A percentile compares a stretch with the other conserved stretches of the same genome.
phyloP scores from a whole-genome alignment of 2,329 filamentous ascomycete species.

The Didymella exigua region DNA sequence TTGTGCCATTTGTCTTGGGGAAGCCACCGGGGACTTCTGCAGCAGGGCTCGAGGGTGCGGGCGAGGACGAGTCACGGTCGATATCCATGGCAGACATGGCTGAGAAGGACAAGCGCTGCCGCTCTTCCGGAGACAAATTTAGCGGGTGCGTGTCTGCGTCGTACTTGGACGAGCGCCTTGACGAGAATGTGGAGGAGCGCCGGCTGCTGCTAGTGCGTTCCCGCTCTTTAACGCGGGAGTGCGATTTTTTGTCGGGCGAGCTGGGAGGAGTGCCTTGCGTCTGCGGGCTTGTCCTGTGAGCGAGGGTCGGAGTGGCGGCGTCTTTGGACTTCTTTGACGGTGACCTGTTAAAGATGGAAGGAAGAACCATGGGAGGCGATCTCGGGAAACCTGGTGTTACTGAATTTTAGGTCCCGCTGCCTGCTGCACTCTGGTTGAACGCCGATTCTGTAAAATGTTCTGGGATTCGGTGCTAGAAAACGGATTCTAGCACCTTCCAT shows the following conservation, averaged over 20 bases:
- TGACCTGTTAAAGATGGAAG: constrained; percentile 46
- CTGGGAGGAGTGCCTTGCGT: constrained; percentile 42
- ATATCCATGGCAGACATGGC: constrained; percentile 63
- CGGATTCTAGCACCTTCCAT: constrained; percentile 29
- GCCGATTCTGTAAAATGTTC: constrained; percentile 30
- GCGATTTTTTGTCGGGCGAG: constrained; percentile 47
- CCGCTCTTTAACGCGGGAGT: constrained; percentile 39
- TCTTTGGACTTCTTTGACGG: constrained; percentile 44
- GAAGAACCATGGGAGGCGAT: constrained; percentile 46
- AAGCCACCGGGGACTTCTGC: constrained; percentile 50
- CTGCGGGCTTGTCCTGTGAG: constrained; percentile 23
- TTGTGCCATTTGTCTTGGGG: constrained; percentile 55
- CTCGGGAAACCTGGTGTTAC: constrained; percentile 37
- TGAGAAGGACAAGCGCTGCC: constrained; percentile 75
- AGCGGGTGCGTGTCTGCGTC: constrained; percentile 84
- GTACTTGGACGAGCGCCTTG: constrained; percentile 48
- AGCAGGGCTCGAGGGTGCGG: constrained; percentile 53
- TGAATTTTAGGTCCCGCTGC: constrained; percentile 37
- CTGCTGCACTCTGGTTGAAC: constrained; percentile 39
- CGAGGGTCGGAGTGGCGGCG: constrained; percentile 22
- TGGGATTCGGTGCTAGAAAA: constrained; percentile 39
- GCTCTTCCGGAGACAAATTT: constrained; percentile 87
- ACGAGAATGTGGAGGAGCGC: constrained; percentile 41
- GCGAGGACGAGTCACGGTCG: constrained; percentile 21
- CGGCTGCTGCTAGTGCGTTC: constrained; percentile 33